These are phyloP conservation scores for Cyamopsis tetragonoloba DNA, from an alignment of 306 rosid species.

Conservation along the genomic window DNA sequence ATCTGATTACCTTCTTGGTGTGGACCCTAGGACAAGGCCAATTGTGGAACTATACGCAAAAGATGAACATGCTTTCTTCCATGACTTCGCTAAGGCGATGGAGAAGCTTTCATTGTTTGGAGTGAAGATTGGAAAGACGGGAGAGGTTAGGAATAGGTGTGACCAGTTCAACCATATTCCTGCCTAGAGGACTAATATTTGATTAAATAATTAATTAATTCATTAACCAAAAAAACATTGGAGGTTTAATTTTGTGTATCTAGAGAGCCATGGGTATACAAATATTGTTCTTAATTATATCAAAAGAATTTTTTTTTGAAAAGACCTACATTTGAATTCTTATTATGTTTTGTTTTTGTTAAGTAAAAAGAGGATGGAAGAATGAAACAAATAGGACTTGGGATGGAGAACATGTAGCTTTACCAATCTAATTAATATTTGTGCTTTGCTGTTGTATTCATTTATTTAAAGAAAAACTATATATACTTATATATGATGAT, in stretches of 20 bases:
- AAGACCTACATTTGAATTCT: not conserved
- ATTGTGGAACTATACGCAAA: conserved; percentile 38
- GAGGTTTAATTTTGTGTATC: not conserved
- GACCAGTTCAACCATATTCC: conserved; percentile 36
- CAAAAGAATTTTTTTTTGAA: not conserved
- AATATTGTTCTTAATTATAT: not conserved
- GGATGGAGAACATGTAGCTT: not conserved
- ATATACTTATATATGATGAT: not conserved
- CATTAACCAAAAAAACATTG: not conserved
- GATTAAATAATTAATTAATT: no score
- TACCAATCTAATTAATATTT: not conserved
- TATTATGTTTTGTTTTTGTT: not conserved
- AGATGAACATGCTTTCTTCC: conserved; percentile 32
- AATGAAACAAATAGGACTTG: not conserved
- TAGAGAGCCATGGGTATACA: not conserved
- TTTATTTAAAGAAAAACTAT: not conserved
- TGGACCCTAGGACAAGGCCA: conserved; percentile 48
- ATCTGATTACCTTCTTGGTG: conserved; percentile 26
- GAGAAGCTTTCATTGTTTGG: conserved; percentile 33
- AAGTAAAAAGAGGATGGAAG: not conserved
- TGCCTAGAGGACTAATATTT: not conserved
- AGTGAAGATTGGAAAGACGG: conserved; percentile 32
- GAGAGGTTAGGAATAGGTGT: conserved; percentile 44
- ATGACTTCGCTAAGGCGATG: conserved; percentile 39
- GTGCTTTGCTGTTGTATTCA: not conserved